A percentile compares a stretch with the other conserved stretches of the same genome.
Conservation (phyloP, 73 alveolate species). For the Paramecium biaurelia region DNA sequence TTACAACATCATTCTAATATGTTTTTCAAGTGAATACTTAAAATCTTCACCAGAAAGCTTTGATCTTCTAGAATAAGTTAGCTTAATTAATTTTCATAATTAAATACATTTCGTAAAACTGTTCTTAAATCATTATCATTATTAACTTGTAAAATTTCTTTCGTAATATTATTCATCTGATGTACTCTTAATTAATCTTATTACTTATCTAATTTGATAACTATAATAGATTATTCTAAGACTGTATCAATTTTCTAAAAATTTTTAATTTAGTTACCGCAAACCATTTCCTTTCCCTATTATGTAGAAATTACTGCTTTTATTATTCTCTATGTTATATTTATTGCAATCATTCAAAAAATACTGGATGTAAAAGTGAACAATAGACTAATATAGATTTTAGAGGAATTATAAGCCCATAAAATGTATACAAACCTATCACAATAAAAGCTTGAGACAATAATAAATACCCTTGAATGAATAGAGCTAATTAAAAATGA, state of each 20-base stretch:
- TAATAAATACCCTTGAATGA: not conserved
- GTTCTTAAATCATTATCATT: constrained; percentile 25
- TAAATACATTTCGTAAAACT: not conserved
- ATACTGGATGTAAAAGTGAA: not conserved
- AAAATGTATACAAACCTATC: not conserved
- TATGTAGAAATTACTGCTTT: not conserved
- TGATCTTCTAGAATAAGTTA: not conserved
- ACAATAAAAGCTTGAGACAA: not conserved
- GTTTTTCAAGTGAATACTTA: not conserved
- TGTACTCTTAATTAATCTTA: constrained; percentile 10
- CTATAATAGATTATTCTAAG: not conserved
- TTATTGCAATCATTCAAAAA: constrained; percentile 5
- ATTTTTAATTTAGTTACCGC: not conserved
- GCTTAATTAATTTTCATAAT: not conserved
- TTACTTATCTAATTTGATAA: not conserved
- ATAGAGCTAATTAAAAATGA: not conserved
- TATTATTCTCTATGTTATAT: not conserved
- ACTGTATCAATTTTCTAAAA: not conserved
- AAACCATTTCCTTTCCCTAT: constrained; percentile 39
- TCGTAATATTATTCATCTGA: constrained; percentile 8
- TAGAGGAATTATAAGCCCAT: not conserved
- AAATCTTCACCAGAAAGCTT: not conserved
- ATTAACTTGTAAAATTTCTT: not conserved
- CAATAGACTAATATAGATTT: not conserved
- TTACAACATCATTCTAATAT: not conserved